phyloP scores from a whole-genome alignment of 306 rosid species.

The Quercus dentata region DNA sequence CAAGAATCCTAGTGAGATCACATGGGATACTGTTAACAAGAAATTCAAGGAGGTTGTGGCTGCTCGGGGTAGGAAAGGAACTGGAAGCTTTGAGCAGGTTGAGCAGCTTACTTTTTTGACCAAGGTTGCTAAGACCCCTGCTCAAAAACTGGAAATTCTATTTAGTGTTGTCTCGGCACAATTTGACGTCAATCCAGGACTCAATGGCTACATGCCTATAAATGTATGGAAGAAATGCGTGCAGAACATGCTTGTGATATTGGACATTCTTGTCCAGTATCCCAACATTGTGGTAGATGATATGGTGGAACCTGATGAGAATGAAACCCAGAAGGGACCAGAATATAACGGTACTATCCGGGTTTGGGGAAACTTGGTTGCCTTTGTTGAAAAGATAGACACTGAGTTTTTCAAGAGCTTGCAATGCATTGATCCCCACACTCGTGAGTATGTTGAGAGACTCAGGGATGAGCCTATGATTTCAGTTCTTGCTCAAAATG shows the following conservation, averaged over 20 bases:
- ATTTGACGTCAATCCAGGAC: slow-evolving; percentile 95
- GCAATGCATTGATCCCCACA: slow-evolving; percentile 97
- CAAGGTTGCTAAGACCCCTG: slow-evolving; percentile 96
- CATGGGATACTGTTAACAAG: slow-evolving; percentile 92
- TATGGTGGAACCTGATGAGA: slow-evolving; percentile 78
- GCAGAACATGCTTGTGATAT: slow-evolving; percentile 74
- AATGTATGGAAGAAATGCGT: slow-evolving; percentile 93
- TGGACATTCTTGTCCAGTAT: slow-evolving; percentile 77
- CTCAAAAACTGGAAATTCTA: slow-evolving; percentile 91
- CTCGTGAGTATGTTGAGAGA: slow-evolving; percentile 94
- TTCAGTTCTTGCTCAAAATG: slow-evolving; percentile 89
- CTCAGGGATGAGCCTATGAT: slow-evolving; percentile 83
- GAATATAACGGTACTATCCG: slow-evolving; percentile 67
- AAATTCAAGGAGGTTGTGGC: slow-evolving; percentile 94
- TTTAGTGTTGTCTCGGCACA: slow-evolving; percentile 92
- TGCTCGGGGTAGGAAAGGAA: slow-evolving; percentile 93
- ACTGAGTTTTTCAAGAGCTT: slow-evolving; percentile 86
- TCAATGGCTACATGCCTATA: slow-evolving; percentile 92
- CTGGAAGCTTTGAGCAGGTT: slow-evolving; percentile 95
- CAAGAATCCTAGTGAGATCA: slow-evolving; percentile 89
- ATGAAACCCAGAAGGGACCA: slow-evolving; percentile 82
- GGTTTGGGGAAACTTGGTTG: slow-evolving; percentile 93
- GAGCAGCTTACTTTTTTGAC: slow-evolving; percentile 95
- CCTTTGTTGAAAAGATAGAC: slow-evolving; percentile 80
- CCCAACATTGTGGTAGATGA: slow-evolving; percentile 84